phyloP scores from a whole-genome alignment of 2,329 filamentous ascomycete genomes.

The Didymella lethalis region DNA sequence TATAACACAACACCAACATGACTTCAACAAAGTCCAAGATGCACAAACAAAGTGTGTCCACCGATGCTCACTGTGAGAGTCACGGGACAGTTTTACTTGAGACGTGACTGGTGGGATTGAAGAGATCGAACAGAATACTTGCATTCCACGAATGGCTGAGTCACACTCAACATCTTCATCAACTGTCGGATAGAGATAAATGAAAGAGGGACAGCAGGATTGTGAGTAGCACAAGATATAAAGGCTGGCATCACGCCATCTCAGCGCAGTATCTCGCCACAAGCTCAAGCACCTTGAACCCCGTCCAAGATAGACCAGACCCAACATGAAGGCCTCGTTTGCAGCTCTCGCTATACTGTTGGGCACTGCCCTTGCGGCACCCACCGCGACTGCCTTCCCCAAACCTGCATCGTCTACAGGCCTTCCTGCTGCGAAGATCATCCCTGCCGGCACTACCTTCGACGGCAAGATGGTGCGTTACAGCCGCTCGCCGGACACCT shows the following conservation, averaged over 20 bases:
- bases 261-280: background rate
- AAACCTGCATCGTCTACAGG: background rate
- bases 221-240: background rate
- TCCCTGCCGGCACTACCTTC: slow-evolving; percentile 20
- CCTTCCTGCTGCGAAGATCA: background rate
- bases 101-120: background rate
- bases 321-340: background rate
- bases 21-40: background rate
- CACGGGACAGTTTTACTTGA: no score
- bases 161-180: background rate
- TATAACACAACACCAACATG: background rate
- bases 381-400: background rate
- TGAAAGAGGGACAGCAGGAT: background rate
- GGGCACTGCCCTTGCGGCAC: background rate
- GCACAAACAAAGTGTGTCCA: background rate
- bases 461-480: slow-evolving; percentile 27
- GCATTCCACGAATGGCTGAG: background rate
- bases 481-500: slow-evolving; percentile 22
- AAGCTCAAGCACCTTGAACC: background rate
- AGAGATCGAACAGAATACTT: background rate
- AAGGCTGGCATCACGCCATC: background rate
- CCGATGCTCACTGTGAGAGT: no score
- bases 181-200: background rate
- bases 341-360: background rate
- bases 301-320: background rate